Conservation (phyloP, 2,329 filamentous ascomycete genomes). For the Fusarium cyanostomum region DNA sequence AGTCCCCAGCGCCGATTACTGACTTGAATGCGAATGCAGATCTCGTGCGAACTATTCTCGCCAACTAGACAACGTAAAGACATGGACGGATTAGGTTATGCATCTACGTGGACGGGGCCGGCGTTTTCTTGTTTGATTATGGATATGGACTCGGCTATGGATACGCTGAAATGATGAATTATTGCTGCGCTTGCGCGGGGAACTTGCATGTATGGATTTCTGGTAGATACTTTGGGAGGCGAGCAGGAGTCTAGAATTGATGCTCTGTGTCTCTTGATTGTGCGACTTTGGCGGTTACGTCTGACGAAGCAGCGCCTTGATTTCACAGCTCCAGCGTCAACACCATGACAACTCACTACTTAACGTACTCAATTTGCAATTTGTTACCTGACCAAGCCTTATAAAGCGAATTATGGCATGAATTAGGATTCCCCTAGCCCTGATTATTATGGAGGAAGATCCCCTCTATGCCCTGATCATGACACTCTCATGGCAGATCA, state of each 20-base stretch:
- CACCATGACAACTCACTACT: background rate
- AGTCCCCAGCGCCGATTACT: background rate
- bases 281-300: conserved; percentile 1
- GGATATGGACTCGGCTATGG: conserved; percentile 36
- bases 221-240: conserved; percentile 40
- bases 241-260: conserved; percentile 37
- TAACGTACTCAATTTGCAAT: too few relatives aligned
- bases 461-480: conserved; percentile 23
- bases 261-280: conserved; percentile 31
- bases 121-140: conserved; percentile 47
- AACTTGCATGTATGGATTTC: conserved; percentile 40
- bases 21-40: conserved; percentile 57
- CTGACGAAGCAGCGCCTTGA: background rate
- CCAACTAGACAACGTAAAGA: conserved; percentile 67
- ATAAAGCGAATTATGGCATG: background rate
- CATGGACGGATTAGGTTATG: conserved; percentile 41
- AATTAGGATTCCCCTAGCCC: background rate
- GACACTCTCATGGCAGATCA: conserved; percentile 17
- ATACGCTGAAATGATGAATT: conserved; percentile 41
- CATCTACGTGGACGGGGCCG: conserved; percentile 47
- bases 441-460: background rate
- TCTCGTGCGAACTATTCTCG: conserved; percentile 85
- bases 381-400: too few relatives aligned
- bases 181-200: conserved; percentile 32
- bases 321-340: background rate